A percentile compares a stretch with the other conserved stretches of the same genome.
Conservation (phyloP, 208 protist genomes). For the Balamuthia mandrillaris region DNA sequence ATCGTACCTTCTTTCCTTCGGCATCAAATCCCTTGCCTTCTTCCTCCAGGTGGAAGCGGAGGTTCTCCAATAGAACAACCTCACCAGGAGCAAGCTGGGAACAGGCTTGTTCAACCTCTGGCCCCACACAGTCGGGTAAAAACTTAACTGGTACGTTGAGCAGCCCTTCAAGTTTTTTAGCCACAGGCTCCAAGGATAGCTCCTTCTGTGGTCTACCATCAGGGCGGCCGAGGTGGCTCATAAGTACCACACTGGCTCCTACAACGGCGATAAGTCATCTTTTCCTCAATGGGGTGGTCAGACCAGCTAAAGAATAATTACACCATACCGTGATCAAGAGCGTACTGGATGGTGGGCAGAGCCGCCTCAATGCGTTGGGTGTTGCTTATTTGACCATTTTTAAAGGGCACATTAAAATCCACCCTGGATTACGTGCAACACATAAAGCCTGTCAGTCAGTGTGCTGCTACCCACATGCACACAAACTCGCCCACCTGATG, state of each 20-base stretch:
- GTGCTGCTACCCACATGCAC: background rate
- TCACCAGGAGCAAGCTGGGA: constrained; percentile 49
- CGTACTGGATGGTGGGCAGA: constrained; percentile 90
- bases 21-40: constrained; percentile 80
- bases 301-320: too few relatives aligned
- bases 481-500: constrained; percentile 57
- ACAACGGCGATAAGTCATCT: background rate
- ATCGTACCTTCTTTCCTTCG: constrained; percentile 67
- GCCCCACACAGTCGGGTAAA: constrained; percentile 80
- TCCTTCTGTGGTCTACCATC: constrained; percentile 82
- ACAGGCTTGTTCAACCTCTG: constrained; percentile 76
- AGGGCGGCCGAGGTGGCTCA: constrained; percentile 95
- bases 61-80: constrained; percentile 97
- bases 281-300: background rate
- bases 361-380: constrained; percentile 88
- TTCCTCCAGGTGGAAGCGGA: constrained; percentile 98
- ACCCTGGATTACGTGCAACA: constrained; percentile 71
- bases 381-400: constrained; percentile 86
- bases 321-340: constrained; percentile 71
- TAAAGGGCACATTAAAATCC: constrained; percentile 95
- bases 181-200: constrained; percentile 87
- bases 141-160: constrained; percentile 76
- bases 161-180: constrained; percentile 82
- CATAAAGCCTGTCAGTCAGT: background rate
- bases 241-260: constrained; percentile 74